Evolutionary conservation across 352 stramenopile species (phyloP), one percentile per base, ranked within the genome.

Genomic region (Globisporangium iwayamae): DNA sequence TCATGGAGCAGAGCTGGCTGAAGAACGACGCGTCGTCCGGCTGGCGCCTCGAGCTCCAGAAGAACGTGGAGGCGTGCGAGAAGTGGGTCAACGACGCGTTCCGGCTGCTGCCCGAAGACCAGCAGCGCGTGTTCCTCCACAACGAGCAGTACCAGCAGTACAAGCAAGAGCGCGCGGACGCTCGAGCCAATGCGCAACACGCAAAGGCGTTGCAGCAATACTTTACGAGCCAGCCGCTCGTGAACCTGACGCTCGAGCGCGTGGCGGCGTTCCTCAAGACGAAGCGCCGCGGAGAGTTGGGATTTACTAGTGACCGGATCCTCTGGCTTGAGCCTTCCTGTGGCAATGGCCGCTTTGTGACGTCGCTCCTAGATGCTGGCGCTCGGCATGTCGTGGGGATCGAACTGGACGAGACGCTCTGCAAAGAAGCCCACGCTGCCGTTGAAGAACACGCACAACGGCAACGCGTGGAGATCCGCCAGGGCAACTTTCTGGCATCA

Each of bases 301-400:
- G 7, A 7, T 39, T 64, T 5, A 9, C 62, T 6, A 70, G 55
- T 30, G 60, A 69, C 5, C 48, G 69, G 13, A 63, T 79, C 18
- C 52, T 78, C 41, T 91, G 79, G 76, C 72, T 93, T 18, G 85
- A 93, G 57, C 85, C 85, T 11, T 91, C 82, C 25, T 93, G 81
- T 60, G 85, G 85, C 22, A 78, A 90, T 56, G 85, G 82, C 0
- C 70, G 81, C 43, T 78, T 93, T 30, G 59, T 90, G 0, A 48
- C 66, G 1, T 72, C 72, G 8, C 62, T 93, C 2, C n/a, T 82
- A 3, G 65, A 54, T 28, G 62, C 65, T 34, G 79, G 83, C 22
- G 82, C 73, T 3, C 71, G 45, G 3, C 61, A 68, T 20, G 72
- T 93, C 25, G 20, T 87, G 14, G 85, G 73, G 11, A 89, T 78